These are phyloP conservation scores for Nemania sp. DNA, from an alignment of 2,329 filamentous ascomycete genomes.

Conservation along the genomic window DNA sequence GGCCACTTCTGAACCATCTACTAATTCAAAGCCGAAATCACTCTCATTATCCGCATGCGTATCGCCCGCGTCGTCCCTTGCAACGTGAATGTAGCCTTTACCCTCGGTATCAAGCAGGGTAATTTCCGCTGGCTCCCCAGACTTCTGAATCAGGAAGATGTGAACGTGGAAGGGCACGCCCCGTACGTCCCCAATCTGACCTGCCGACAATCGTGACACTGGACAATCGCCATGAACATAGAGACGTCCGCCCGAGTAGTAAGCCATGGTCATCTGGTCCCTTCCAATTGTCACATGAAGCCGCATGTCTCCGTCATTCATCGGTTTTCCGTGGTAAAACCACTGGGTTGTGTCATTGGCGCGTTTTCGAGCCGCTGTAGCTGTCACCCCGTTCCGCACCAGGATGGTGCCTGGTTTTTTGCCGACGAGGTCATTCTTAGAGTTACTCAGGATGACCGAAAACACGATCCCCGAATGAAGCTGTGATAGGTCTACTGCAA, in stretches of 20 bases:
- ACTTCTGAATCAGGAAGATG: constrained; percentile 10
- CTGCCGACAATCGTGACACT: constrained; percentile 14
- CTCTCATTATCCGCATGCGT: background rate
- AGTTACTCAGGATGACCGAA: constrained; percentile 18
- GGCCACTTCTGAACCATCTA: background rate
- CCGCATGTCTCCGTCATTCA: constrained; percentile 25
- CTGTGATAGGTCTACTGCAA: constrained; percentile 17
- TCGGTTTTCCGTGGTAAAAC: constrained; percentile 25
- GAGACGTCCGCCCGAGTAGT: constrained; percentile 8
- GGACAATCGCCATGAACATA: constrained; percentile 24
- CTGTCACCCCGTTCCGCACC: constrained; percentile 24
- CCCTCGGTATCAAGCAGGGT: constrained; percentile 11
- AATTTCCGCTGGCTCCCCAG: background rate
- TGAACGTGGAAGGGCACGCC: constrained; percentile 20
- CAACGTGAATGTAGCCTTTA: constrained; percentile 12
- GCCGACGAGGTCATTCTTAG: constrained; percentile 8
- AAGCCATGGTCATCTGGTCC: constrained; percentile 23
- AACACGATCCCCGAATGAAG: constrained; percentile 17
- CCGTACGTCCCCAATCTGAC: constrained; percentile 16
- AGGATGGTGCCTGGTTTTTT: constrained; percentile 11
- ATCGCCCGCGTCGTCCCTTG: background rate
- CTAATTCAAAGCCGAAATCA: constrained; percentile 15
- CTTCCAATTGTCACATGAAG: constrained; percentile 19
- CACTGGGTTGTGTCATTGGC: constrained; percentile 5
- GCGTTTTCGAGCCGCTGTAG: constrained; percentile 19